phyloP scores from a whole-genome alignment of 192 early-diverging fungal genomes.

The Coemansia sp. region DNA sequence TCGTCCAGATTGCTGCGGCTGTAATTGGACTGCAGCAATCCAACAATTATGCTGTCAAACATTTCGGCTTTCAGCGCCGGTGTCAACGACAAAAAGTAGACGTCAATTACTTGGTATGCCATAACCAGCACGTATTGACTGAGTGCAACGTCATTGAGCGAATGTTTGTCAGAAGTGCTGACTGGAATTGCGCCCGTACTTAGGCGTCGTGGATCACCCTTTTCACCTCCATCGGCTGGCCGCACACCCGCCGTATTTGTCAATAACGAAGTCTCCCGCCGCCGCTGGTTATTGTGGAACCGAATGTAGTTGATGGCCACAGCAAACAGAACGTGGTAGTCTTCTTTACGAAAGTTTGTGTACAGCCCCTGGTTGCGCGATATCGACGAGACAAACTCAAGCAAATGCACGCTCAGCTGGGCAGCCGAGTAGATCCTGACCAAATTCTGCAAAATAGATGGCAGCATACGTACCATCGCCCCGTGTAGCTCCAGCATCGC shows the following conservation, averaged over 20 bases:
- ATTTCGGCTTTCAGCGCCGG: constrained; percentile 72
- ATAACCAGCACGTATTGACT: constrained; percentile 82
- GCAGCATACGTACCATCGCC: constrained; percentile 71
- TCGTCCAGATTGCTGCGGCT: constrained; percentile 68
- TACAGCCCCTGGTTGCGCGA: constrained; percentile 76
- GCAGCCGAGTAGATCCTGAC: constrained; percentile 80
- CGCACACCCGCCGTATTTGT: background rate
- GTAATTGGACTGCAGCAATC: constrained; percentile 66
- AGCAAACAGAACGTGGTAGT: constrained; percentile 86
- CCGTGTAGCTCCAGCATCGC: constrained; percentile 79
- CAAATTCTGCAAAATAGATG: constrained; percentile 69
- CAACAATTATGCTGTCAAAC: constrained; percentile 77
- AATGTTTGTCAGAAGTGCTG: background rate
- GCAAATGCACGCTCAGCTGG: constrained; percentile 76
- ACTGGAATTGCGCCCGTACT: constrained; percentile 6
- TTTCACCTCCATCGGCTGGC: background rate
- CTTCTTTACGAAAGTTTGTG: constrained; percentile 73
- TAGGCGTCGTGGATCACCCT: constrained; percentile 22
- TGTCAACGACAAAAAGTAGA: constrained; percentile 85
- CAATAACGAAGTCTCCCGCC: constrained; percentile 26
- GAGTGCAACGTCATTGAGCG: constrained; percentile 53
- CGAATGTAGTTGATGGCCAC: constrained; percentile 87
- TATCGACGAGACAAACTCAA: constrained; percentile 90
- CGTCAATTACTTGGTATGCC: constrained; percentile 89
- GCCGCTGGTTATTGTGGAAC: constrained; percentile 49